Conservation (phyloP, 768 basidiomycete genomes). For the Leccinum incarnatum region DNA sequence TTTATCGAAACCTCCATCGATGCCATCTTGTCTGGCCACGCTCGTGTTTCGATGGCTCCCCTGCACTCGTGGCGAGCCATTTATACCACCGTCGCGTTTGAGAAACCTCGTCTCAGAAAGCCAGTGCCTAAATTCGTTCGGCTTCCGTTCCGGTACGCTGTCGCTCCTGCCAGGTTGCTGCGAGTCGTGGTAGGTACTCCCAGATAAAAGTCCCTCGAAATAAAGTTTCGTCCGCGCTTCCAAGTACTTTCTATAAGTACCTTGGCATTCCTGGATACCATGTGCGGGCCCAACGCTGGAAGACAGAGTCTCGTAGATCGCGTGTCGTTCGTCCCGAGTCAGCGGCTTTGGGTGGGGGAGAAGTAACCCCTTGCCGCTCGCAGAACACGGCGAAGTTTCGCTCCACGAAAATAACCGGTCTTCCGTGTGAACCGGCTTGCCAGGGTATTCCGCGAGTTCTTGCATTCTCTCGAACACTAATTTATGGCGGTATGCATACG, state of each 20-base stretch:
- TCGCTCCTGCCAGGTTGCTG: conserved; percentile 12
- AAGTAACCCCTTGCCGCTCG: conserved; percentile 14
- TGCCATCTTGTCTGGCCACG: conserved; percentile 11
- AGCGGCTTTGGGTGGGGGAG: conserved; percentile 32
- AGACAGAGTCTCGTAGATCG: conserved; percentile 51
- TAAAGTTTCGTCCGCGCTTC: conserved; percentile 44
- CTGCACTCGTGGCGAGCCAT: conserved; percentile 12
- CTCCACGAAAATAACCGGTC: conserved; percentile 13
- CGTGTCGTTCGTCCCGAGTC: conserved; percentile 44
- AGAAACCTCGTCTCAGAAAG: conserved; percentile 29
- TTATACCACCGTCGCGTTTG: conserved; percentile 17
- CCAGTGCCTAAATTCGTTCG: conserved; percentile 32
- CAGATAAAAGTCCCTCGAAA: conserved; percentile 41
- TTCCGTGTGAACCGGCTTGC: conserved; percentile 7
- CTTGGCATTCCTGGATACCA: conserved; percentile 49
- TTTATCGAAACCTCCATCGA: conserved; percentile 4
- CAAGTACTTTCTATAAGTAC: conserved; percentile 53
- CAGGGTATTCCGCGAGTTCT: conserved; percentile 19
- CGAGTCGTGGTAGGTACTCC: conserved; percentile 10
- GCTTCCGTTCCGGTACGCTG: conserved; percentile 12
- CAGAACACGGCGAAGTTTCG: conserved; percentile 20
- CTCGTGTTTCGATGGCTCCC: conserved; percentile 13
- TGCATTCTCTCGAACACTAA: conserved; percentile 28
- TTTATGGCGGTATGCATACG: conserved; percentile 28
- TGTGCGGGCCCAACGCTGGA: conserved; percentile 44